A percentile compares a stretch with the other conserved stretches of the same genome.
Evolutionary conservation across 169 alveolate genomes (phyloP).

Genomic region (Plasmodium inui): DNA sequence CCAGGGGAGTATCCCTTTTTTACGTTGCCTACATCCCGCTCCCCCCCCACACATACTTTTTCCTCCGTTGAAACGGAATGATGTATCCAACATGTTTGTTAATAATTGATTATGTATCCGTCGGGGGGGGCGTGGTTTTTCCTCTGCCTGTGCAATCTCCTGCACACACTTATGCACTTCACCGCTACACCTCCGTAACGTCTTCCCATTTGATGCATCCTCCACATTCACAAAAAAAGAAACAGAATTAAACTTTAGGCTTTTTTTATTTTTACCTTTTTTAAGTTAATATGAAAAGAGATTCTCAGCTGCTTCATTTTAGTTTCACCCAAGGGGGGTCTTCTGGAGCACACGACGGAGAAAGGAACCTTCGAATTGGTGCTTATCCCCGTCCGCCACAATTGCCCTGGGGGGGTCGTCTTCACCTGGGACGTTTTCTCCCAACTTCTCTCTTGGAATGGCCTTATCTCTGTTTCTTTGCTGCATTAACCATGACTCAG

Average conservation of each 20-base stretch:
- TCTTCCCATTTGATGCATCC: neutral
- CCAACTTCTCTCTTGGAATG: neutral
- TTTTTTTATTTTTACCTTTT: too few relatives aligned
- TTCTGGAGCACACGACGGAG: neutral
- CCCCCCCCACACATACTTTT: neutral
- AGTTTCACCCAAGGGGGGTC: neutral
- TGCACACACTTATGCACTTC: neutral
- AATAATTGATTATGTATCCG: neutral
- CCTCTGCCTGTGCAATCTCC: neutral
- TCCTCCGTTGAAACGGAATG: neutral
- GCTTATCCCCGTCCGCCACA: neutral
- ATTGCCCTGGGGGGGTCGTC: neutral
- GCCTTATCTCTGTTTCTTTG: neutral
- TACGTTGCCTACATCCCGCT: neutral
- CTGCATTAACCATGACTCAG: neutral
- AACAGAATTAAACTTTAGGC: neutral
- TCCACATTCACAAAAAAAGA: neutral
- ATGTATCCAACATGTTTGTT: neutral
- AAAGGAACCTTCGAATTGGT: neutral
- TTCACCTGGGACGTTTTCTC: neutral
- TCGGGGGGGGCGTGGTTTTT: neutral
- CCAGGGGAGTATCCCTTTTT: constrained; percentile 44
- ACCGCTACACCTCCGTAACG: neutral
- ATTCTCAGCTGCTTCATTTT: neutral
- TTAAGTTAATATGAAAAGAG: neutral